A percentile compares a stretch with the other conserved stretches of the same genome.
phyloP scores from a whole-genome alignment of 306 rosid genomes.

The Phaseolus lunatus region DNA sequence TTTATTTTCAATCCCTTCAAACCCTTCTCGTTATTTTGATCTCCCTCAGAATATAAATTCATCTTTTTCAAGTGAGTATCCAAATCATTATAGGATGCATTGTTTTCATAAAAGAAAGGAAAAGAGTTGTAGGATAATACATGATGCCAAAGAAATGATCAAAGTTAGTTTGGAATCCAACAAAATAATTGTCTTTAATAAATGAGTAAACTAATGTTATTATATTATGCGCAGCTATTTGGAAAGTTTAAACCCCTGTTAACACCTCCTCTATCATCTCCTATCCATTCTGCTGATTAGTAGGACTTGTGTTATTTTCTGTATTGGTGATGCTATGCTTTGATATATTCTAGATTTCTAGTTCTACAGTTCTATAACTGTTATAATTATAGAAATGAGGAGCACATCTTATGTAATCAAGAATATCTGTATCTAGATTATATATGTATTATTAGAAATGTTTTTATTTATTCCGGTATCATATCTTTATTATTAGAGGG shows the following conservation, averaged over 20 bases:
- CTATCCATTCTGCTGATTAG: not conserved
- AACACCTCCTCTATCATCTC: constrained; percentile 9
- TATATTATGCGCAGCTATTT: constrained; percentile 1
- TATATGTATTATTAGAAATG: too few relatives aligned
- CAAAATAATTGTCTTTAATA: constrained; percentile 7
- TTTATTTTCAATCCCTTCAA: not conserved
- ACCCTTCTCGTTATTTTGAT: not conserved
- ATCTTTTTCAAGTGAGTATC: constrained; percentile 10
- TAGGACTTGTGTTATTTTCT: not conserved
- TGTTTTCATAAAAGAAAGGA: not conserved
- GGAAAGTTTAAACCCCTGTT: constrained; percentile 1
- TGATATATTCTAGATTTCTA: constrained; percentile 8
- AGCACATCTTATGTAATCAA: too few relatives aligned
- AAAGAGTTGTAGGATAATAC: constrained; percentile 8
- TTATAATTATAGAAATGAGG: too few relatives aligned
- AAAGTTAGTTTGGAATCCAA: constrained; percentile 19
- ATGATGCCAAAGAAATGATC: constrained; percentile 7
- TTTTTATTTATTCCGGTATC: too few relatives aligned
- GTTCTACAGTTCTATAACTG: not conserved
- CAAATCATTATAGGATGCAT: constrained; percentile 6
- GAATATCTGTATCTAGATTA: too few relatives aligned
- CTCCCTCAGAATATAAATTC: not conserved
- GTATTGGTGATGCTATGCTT: constrained; percentile 9
- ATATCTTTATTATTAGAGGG: too few relatives aligned
- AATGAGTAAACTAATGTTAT: constrained; percentile 11